Base-by-base conservation (phyloP, 148 eudicot genomes). In the Vaccinium vitisidaea region DNA sequence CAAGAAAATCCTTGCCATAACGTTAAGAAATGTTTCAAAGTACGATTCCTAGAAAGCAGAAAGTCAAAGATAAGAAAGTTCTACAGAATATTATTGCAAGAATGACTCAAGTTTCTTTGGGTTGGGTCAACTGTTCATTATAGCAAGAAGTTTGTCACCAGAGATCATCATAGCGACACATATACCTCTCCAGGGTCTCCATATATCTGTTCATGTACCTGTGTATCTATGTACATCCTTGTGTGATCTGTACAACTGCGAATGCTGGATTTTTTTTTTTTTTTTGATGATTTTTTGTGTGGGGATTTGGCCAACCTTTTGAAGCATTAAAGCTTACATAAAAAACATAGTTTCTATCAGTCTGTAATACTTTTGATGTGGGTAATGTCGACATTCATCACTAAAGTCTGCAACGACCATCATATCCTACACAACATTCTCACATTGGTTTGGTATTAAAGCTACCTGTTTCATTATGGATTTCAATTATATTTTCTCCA, bases 271-370 rank as follows among this genome's bases (percentile, higher is more conserved):
- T 76, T 32, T 27, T 27, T 27, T 0, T n/a, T 23, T 21, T 48
- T 1, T 50, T 2, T 32, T 13, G n/a, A 11, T 39, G 74, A 36
- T 27, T 19, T 43, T 74, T 9, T 18, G 27, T 43, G 27, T 43
- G 77, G 39, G 77, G 49, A n/a, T 73, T n/a, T 75, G 52, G 25
- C 50, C 54, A 46, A 82, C 49, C 56, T 82, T 21, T 69, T 19
- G 30, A 27, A 70, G 58, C 67, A 6, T 53, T 8, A 36, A 71
- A 12, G 53, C 5, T 19, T 49, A 59, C 54, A 15, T 83, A 19
- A 19, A 59, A 50, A 81, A 53, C 21, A 49, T 7, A 5, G 56
- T 18, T 58, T 23, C 52, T 48, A 74, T 81, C 65, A 43, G 53
- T 55, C 1, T 67, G 52, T 54, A 70, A n/a, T 49, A 84, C 79